A percentile compares a stretch with the other conserved stretches of the same genome.
Evolutionary conservation across 139 green algal species (phyloP).

Genomic region (Chlamydomonas schloesseri): DNA sequence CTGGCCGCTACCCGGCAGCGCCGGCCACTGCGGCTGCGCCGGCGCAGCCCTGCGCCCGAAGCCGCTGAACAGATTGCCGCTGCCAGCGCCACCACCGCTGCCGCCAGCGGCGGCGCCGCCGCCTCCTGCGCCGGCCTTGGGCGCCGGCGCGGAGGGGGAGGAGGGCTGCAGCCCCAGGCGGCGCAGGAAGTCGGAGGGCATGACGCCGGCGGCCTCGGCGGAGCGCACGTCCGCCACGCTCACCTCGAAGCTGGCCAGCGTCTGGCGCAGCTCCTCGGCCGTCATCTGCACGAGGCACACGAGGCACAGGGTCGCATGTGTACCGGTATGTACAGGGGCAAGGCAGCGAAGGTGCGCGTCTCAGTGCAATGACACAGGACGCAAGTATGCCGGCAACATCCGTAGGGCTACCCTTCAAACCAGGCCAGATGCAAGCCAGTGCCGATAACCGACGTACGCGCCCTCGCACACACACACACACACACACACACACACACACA

Average conservation of each 20-base stretch:
- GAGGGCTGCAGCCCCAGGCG: neutral
- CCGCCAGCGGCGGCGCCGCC: neutral
- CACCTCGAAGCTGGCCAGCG: neutral
- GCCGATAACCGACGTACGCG: too few relatives aligned
- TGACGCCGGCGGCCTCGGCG: neutral
- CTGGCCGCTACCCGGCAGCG: neutral
- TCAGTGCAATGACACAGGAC: too few relatives aligned
- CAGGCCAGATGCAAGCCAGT: too few relatives aligned
- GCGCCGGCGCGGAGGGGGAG: neutral
- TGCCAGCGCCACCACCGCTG: too few relatives aligned
- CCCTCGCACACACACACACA: too few relatives aligned
- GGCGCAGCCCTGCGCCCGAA: neutral
- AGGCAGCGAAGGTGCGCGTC: neutral
- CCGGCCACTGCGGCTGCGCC: neutral
- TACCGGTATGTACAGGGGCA: too few relatives aligned
- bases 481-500: too few relatives aligned
- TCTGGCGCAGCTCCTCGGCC: conserved; percentile 21
- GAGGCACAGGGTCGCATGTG: too few relatives aligned
- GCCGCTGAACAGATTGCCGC: neutral
- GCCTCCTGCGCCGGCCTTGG: neutral
- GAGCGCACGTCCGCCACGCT: neutral
- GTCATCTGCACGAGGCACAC: neutral
- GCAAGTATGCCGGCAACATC: too few relatives aligned
- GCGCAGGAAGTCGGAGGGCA: neutral
- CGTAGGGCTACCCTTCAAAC: too few relatives aligned